Percentiles rank a stretch among this genome's conserved stretches.
Evolutionary conservation across 768 basidiomycete species (phyloP).

Genomic region (Brasilioporus rufonigricans): DNA sequence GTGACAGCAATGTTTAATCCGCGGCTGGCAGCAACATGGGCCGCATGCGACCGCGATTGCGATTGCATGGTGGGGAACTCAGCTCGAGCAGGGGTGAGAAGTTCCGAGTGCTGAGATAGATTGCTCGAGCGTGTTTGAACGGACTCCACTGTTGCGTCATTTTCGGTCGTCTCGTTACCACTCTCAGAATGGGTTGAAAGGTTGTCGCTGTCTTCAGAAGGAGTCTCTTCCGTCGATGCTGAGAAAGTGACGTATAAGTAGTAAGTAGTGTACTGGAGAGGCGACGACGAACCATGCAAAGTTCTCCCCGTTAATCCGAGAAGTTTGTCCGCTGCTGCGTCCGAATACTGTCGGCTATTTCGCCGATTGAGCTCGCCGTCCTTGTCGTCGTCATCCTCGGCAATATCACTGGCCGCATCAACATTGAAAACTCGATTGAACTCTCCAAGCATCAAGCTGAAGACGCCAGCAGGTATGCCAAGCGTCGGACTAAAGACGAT

Average conservation of each 20-base stretch:
- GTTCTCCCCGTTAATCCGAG: slow-evolving; percentile 74
- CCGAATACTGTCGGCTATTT: slow-evolving; percentile 83
- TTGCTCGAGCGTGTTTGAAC: slow-evolving; percentile 38
- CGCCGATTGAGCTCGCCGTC: slow-evolving; percentile 53
- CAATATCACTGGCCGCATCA: slow-evolving; percentile 36
- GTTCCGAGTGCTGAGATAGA: slow-evolving; percentile 27
- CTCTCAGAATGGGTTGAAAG: slow-evolving; percentile 69
- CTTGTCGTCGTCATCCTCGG: slow-evolving; percentile 27
- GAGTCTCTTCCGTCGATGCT: slow-evolving; percentile 56
- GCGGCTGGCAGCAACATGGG: slow-evolving; percentile 59
- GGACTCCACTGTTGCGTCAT: slow-evolving; percentile 50
- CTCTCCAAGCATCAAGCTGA: slow-evolving; percentile 91
- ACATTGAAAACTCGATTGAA: slow-evolving; percentile 94
- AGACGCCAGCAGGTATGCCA: slow-evolving; percentile 96
- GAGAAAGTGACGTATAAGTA: slow-evolving; percentile 10
- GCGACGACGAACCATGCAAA: slow-evolving; percentile 52
- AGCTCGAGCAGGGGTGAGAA: slow-evolving; percentile 15
- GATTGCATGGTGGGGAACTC: slow-evolving; percentile 25
- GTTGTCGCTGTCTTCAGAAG: slow-evolving; percentile 70
- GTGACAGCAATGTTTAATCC: slow-evolving; percentile 67
- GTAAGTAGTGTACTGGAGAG: background rate
- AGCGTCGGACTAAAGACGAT: slow-evolving; percentile 98
- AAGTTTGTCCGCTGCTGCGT: slow-evolving; percentile 78
- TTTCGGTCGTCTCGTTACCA: slow-evolving; percentile 68
- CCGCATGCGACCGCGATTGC: slow-evolving; percentile 54